Evolutionary conservation across 352 stramenopile genomes (phyloP).

Genomic region (Phytophthora gonapodyides): DNA sequence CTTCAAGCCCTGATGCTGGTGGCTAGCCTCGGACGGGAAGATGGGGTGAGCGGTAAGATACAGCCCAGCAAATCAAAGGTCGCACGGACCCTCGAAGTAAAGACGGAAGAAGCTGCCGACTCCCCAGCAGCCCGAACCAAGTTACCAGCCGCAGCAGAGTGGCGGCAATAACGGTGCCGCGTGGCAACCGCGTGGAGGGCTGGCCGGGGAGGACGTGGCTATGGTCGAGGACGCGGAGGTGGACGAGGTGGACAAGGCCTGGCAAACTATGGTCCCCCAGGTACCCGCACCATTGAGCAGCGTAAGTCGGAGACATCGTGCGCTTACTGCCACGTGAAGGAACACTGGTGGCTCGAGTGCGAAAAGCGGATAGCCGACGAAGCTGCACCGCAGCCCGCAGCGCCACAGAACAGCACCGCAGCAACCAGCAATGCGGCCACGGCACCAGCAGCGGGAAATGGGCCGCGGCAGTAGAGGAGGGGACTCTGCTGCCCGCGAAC

Average conservation of each 20-base stretch:
- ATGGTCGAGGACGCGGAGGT: too few relatives aligned
- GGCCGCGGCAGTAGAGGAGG: not conserved
- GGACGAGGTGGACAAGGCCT: too few relatives aligned
- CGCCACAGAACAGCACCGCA: too few relatives aligned
- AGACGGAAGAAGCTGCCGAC: too few relatives aligned
- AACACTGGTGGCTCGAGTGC: not conserved
- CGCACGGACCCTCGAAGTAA: not conserved
- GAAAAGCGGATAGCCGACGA: not conserved
- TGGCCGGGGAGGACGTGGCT: too few relatives aligned
- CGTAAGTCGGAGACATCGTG: not conserved
- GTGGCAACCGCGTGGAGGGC: not conserved
- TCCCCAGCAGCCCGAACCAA: too few relatives aligned
- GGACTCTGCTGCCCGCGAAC: not conserved
- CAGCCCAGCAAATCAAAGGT: not conserved
- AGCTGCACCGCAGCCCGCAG: too few relatives aligned
- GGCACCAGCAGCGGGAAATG: too few relatives aligned
- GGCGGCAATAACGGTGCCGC: not conserved
- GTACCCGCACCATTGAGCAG: too few relatives aligned
- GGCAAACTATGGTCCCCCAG: too few relatives aligned
- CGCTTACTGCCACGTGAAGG: not conserved
- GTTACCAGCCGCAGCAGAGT: not conserved
- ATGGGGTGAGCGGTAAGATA: too few relatives aligned
- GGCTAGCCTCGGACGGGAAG: not conserved
- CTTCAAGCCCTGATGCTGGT: not conserved
- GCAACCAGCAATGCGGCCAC: too few relatives aligned